Base-by-base conservation (phyloP, 2,329 filamentous ascomycete genomes). In the Magnaporthales sp. region DNA sequence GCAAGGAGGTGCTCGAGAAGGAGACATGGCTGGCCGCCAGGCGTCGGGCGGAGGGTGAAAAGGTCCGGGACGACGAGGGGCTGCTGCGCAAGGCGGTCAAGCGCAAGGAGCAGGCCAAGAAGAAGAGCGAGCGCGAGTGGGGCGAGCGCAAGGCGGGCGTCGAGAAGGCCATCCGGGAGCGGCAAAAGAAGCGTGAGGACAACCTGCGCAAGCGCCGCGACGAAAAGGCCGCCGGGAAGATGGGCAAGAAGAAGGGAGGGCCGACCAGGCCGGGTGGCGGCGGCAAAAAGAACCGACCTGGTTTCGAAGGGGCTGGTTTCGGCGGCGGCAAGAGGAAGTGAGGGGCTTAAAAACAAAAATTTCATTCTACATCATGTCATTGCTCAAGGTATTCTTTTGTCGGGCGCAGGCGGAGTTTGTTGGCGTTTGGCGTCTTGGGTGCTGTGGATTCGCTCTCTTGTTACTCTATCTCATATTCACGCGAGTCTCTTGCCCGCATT, bases 51-150 rank as follows among this genome's bases (percentile, higher is more conserved):
- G 91, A 96, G 76, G 63, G 63, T 6, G 93, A 97, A 74, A 91
- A 92, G 75, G 89, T 97, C 38, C 88, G 88, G 68, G 93, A 98
- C 74, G 92, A 97, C 76, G 92, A 92, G 69, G 87, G 86, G 62
- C 80, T 97, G 67, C 84, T 99, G 30, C 97, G 97, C 83, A 97
- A 97, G 83, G 91, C 93, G 0, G 82, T 98, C 71, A 97, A 97
- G 84, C 89, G 94, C 71, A 96, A 97, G 81, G 92, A 97, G 73
- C 87, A 89, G 71, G 82, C 86, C 65, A 98, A 97, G 86, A 90
- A 89, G 79, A 96, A 95, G 86, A 96, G 91, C 75, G 92, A 92
- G 76, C 89, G 90, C 75, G 92, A 95, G 74, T 98, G 95, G 91
- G 84, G 80, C 62, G 90, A 92, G 67, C 84, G 91, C 63, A 80